Evolutionary conservation across 495 filamentous ascomycete species (phyloP).

Genomic region (Sabuloglossum arenarium): DNA sequence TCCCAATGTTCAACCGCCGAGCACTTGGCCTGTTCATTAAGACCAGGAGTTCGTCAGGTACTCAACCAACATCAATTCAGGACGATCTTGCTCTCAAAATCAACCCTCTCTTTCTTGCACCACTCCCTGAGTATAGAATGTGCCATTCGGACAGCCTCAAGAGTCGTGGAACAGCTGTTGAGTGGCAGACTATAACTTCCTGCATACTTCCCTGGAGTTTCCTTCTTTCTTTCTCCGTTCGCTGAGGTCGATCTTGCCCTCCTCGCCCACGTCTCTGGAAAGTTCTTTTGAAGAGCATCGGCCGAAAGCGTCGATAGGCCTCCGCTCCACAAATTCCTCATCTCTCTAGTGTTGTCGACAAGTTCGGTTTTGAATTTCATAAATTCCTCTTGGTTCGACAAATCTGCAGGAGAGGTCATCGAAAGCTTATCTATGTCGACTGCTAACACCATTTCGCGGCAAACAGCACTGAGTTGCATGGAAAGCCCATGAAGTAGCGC

Average conservation of each 20-base stretch:
- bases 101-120: slow-evolving; percentile 22
- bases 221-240: slow-evolving; percentile 10
- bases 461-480: slow-evolving; percentile 25
- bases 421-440: slow-evolving; percentile 26
- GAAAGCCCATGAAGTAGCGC: slow-evolving; percentile 23
- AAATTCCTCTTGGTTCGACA: slow-evolving; percentile 7
- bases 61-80: not conserved
- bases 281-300: slow-evolving; percentile 21
- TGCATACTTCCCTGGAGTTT: slow-evolving; percentile 16
- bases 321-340: slow-evolving; percentile 24
- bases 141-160: slow-evolving; percentile 28
- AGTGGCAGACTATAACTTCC: slow-evolving; percentile 25
- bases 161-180: slow-evolving; percentile 19
- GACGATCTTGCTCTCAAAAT: slow-evolving; percentile 15
- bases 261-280: slow-evolving; percentile 28
- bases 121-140: slow-evolving; percentile 25
- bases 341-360: slow-evolving; percentile 22
- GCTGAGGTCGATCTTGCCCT: slow-evolving; percentile 11
- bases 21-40: not conserved
- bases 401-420: slow-evolving; percentile 6
- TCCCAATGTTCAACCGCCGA: no score
- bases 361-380: slow-evolving; percentile 20
- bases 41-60: not conserved
- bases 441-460: slow-evolving; percentile 24
- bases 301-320: slow-evolving; percentile 24